A percentile compares a stretch with the other conserved stretches of the same genome.
phyloP scores from a whole-genome alignment of 805 yeast genomes.

The Candida chauliodis region DNA sequence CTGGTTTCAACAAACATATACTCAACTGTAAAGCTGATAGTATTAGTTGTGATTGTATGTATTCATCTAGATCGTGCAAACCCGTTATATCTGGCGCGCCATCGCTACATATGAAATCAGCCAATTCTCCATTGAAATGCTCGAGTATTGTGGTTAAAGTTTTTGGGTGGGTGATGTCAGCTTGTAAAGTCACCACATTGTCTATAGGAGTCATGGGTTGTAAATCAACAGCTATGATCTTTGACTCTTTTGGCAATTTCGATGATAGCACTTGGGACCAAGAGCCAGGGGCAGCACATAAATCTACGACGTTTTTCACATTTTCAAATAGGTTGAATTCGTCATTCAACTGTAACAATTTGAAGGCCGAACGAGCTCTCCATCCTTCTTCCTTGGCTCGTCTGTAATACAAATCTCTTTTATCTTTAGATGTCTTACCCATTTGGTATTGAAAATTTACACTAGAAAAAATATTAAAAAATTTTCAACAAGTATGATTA shows the following conservation, averaged over 20 bases:
- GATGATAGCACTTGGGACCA: slow-evolving; percentile 95
- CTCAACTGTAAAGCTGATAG: slow-evolving; percentile 89
- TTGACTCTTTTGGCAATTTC: slow-evolving; percentile 57
- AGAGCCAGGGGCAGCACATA: slow-evolving; percentile 98
- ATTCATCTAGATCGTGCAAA: slow-evolving; percentile 92
- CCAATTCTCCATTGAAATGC: slow-evolving; percentile 85
- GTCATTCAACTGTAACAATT: slow-evolving; percentile 83
- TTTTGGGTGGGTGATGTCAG: slow-evolving; percentile 95
- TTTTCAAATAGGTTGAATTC: slow-evolving; percentile 78
- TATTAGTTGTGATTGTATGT: slow-evolving; percentile 91
- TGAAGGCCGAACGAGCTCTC: slow-evolving; percentile 96
- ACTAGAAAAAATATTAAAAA: not conserved
- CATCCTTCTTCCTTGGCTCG: slow-evolving; percentile 97
- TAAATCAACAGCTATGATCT: slow-evolving; percentile 89
- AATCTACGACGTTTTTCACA: slow-evolving; percentile 82
- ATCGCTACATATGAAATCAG: slow-evolving; percentile 94
- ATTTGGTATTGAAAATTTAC: slow-evolving; percentile 29
- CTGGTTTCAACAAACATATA: slow-evolving; percentile 81
- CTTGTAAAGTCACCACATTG: slow-evolving; percentile 86
- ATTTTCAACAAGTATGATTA: slow-evolving; percentile 1
- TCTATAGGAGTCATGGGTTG: slow-evolving; percentile 98
- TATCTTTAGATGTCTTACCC: slow-evolving; percentile 96
- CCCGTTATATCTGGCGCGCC: slow-evolving; percentile 99
- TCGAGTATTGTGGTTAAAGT: slow-evolving; percentile 74
- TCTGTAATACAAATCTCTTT: slow-evolving; percentile 86